A percentile compares a stretch with the other conserved stretches of the same genome.
phyloP scores from a whole-genome alignment of 208 protist genomes.

The Leishmania turanica region DNA sequence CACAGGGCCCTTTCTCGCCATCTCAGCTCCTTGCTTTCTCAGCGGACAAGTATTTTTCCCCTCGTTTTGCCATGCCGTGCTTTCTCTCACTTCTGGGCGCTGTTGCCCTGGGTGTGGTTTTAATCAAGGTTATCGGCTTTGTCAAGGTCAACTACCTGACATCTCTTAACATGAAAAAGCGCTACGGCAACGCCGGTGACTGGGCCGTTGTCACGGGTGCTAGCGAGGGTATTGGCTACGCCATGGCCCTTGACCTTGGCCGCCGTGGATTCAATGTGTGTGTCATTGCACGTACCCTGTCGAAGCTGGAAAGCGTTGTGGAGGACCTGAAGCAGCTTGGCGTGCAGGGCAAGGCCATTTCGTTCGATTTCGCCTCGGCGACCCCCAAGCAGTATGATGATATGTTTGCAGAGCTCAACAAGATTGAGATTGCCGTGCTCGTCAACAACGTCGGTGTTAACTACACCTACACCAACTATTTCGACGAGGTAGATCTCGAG shows the following conservation, averaged over 20 bases:
- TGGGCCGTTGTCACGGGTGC: slow-evolving; percentile 95
- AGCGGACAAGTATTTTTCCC: neutral
- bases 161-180: slow-evolving; percentile 60
- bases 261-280: slow-evolving; percentile 92
- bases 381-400: slow-evolving; percentile 56
- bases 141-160: slow-evolving; percentile 58
- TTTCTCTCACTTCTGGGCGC: slow-evolving; percentile 48
- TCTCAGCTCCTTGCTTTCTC: neutral
- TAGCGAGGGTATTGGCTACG: slow-evolving; percentile 94
- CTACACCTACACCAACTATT: slow-evolving; percentile 93
- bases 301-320: slow-evolving; percentile 84
- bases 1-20: neutral
- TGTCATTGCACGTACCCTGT: slow-evolving; percentile 86
- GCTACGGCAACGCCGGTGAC: slow-evolving; percentile 71
- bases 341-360: slow-evolving; percentile 78
- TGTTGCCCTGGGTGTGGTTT: slow-evolving; percentile 29
- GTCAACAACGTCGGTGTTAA: slow-evolving; percentile 95
- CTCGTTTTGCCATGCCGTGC: neutral
- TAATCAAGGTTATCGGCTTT: slow-evolving; percentile 55
- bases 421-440: slow-evolving; percentile 62
- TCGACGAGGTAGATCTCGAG: slow-evolving; percentile 73
- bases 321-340: slow-evolving; percentile 62
- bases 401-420: slow-evolving; percentile 60
- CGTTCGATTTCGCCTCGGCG: slow-evolving; percentile 83
- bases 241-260: slow-evolving; percentile 89